Evolutionary conservation across 495 filamentous ascomycete species (phyloP), one percentile per base, ranked within the genome.

Genomic region (Mycothermus thermophilus): DNA sequence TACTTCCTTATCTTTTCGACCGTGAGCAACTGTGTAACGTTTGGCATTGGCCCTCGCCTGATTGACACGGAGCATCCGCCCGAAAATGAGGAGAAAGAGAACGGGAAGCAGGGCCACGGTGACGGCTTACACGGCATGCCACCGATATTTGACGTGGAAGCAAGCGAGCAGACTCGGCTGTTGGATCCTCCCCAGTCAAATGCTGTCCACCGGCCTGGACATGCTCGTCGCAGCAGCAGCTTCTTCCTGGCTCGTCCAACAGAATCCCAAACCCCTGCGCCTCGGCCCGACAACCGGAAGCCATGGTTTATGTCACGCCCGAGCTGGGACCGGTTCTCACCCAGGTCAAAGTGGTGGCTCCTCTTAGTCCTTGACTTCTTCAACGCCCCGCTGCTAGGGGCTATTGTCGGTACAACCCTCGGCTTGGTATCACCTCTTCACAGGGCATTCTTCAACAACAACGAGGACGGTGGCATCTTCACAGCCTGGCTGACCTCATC

Each of bases 401-500:
- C 77, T 0, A 38, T 73, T 3, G 41, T 77, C 13, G 79, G 79
- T 11, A 64, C 61, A 3, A 38, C 77, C 14, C 57, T 85, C 22
- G 79, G 80, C 1, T 61, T 86, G 6, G 56, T 68, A 0, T 77
- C 79, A 3, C 43, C 64, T 3, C 51, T 86, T 3, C 79, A 84
- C 40, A 51, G 49, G 11, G 63, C 71, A 5, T 84, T 87, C 50
- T 86, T 88, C 58, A 67, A 59, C 34, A 47, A 59, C 3, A 62
- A 64, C 14, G 44, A 71, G 10, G 55, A 81, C n/a, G 82, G 80
- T 1, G 79, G 82, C 2, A 73, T 75, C 25, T 69, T 80, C 38
- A 74, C 66, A 23, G 76, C 77, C 2, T 86, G 79, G 80, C 55
- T 86, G 35, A 83, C 79, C 2, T 60, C 64, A 0, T 72, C 72